Evolutionary conservation across 768 basidiomycete species (phyloP), one percentile per base, ranked within the genome.

Genomic region (Albatrellus ellisii): DNA sequence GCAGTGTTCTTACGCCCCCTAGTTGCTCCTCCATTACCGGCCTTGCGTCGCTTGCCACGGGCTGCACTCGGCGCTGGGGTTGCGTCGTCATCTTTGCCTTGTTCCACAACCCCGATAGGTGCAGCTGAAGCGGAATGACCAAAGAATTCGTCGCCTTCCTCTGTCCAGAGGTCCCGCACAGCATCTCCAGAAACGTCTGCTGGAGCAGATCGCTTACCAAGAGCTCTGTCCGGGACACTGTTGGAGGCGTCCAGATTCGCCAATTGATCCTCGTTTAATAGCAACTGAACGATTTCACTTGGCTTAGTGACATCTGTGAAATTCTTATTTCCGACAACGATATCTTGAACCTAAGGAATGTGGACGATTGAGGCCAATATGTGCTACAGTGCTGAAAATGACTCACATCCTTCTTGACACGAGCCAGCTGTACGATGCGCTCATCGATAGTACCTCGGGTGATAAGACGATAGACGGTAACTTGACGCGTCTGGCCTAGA

Each of bases 301-400:
- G 90, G 88, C 58, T 90, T 92, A 15, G 89, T 77, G 41, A 85
- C 84, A 48, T 95, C 91, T 2, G 85, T 88, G 57, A 95, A 79
- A 47, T 77, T 89, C 62, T 95, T 97, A 63, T 87, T 92, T 40
- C 95, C 95, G 6, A 99, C 95, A 40, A 99, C 95, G 46, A 97
- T 94, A 53, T 99, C 95, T 77, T 98, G 95, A 4, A 98, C 92
- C 89, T 92, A 46, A 7, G n/a, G 31, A 24, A n/a, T 7, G 17
- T 31, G 22, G 44, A 17, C 39, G 27, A 27, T 35, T 34, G n/a
- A 25, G 24, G 21, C 44, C 31, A 44, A 47, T 40, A 40, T 44
- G 26, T 43, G 11, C 26, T 17, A 15, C 43, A 40, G 37, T 32
- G 40, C 28, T 28, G 24, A 11, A 32, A 26, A 18, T 6, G 9